Conservation (phyloP, 2,329 filamentous ascomycete genomes). For the Beauveria brongniartii region DNA sequence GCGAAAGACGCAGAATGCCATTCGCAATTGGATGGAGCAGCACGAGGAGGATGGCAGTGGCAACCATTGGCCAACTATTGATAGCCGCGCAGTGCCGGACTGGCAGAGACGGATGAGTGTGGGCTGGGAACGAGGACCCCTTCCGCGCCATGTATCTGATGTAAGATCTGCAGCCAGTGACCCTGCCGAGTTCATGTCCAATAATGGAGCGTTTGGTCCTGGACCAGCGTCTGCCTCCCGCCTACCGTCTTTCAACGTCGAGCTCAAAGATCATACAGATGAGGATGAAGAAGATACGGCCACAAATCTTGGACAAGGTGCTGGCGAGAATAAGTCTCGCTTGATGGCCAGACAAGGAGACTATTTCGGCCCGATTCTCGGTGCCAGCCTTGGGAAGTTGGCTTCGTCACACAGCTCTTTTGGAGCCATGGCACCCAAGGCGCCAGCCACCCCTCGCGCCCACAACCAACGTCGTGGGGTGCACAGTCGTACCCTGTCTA, state of each 20-base stretch:
- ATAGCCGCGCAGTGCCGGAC: constrained; percentile 34
- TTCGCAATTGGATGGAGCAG: constrained; percentile 84
- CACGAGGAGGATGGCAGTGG: constrained; percentile 44
- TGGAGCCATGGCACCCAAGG: constrained; percentile 14
- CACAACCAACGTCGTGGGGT: constrained; percentile 29
- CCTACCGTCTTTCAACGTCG: constrained; percentile 22
- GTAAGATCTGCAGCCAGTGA: constrained; percentile 54
- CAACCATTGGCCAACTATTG: constrained; percentile 41
- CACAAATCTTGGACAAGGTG: constrained; percentile 32
- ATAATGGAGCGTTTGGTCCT: constrained; percentile 29
- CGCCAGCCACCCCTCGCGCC: constrained; percentile 25
- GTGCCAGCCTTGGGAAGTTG: constrained; percentile 22
- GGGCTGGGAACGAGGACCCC: constrained; percentile 38
- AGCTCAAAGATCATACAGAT: constrained; percentile 59
- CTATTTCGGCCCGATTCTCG: constrained; percentile 6
- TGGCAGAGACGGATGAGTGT: constrained; percentile 48
- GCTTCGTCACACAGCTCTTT: constrained; percentile 27
- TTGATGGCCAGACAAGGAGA: constrained; percentile 23
- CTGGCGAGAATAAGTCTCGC: constrained; percentile 19
- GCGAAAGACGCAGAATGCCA: constrained; percentile 69
- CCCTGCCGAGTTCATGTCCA: constrained; percentile 54
- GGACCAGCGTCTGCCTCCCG: constrained; percentile 31
- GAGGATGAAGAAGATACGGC: constrained; percentile 55
- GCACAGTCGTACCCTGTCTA: constrained; percentile 69
- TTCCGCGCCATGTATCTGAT: constrained; percentile 45